Evolutionary conservation across 192 early-diverging fungal species (phyloP).

Genomic region (Phlyctochytrium arcticum): DNA sequence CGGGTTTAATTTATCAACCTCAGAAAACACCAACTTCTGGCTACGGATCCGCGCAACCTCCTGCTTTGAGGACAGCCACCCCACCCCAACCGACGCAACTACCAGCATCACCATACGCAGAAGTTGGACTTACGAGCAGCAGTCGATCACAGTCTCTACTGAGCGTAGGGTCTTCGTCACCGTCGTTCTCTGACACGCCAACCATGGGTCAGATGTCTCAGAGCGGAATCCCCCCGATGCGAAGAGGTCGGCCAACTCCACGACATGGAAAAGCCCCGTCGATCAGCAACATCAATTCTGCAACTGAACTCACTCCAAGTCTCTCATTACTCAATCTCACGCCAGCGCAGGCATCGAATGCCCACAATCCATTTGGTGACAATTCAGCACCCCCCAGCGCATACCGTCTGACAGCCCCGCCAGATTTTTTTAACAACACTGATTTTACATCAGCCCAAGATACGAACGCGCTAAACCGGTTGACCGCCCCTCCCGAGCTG

Average conservation of each 20-base stretch:
- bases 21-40: no score
- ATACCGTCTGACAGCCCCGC: constrained; percentile 13
- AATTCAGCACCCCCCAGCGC: neutral
- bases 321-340: neutral
- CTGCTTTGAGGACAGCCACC: no score
- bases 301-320: neutral
- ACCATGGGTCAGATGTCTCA: no score
- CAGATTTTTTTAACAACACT: constrained; percentile 5
- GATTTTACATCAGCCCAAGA: neutral
- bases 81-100: no score
- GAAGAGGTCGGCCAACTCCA: constrained; percentile 79
- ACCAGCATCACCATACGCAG: no score
- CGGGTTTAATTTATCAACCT: no score
- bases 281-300: neutral
- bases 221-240: constrained; percentile 65
- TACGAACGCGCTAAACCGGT: neutral
- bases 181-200: no score
- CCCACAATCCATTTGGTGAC: constrained; percentile 14
- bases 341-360: no score
- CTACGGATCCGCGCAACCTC: no score
- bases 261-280: constrained; percentile 21
- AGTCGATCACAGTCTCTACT: no score
- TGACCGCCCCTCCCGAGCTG: constrained; percentile 7
- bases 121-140: no score
- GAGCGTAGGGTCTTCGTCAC: no score